Evolutionary conservation across 371 early-diverging fungal species (phyloP).

Genomic region (Mycotypha africana): DNA sequence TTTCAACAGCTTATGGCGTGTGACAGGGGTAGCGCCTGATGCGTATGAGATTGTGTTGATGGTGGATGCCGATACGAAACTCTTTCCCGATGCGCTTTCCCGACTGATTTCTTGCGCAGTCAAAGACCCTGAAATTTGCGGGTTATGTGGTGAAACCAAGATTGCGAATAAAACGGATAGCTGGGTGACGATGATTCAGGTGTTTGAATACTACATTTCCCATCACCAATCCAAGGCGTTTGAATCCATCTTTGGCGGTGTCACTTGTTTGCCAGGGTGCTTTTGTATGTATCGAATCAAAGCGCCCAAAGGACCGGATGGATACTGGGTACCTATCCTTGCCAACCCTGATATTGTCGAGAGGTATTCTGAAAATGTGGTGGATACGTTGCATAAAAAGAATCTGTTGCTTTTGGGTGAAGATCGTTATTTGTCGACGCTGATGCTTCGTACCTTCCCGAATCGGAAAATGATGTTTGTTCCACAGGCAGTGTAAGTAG

Average conservation of each 20-base stretch:
- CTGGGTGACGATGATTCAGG: slow-evolving; percentile 91
- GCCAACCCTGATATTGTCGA: slow-evolving; percentile 84
- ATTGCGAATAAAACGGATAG: slow-evolving; percentile 79
- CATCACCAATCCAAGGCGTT: slow-evolving; percentile 93
- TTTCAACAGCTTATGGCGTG: slow-evolving; percentile 80
- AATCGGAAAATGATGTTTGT: slow-evolving; percentile 89
- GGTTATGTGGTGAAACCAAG: slow-evolving; percentile 85
- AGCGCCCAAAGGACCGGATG: slow-evolving; percentile 66
- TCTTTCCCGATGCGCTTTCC: slow-evolving; percentile 70
- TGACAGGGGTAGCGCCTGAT: slow-evolving; percentile 80
- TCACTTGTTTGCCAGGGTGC: slow-evolving; percentile 95
- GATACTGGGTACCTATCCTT: slow-evolving; percentile 73
- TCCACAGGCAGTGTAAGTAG: slow-evolving; percentile 65
- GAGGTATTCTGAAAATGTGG: slow-evolving; percentile 84
- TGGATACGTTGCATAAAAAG: slow-evolving; percentile 93
- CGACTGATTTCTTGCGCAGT: slow-evolving; percentile 73
- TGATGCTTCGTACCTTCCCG: slow-evolving; percentile 91
- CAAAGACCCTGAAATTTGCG: slow-evolving; percentile 71
- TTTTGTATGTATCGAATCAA: slow-evolving; percentile 94
- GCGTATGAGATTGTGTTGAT: slow-evolving; percentile 87
- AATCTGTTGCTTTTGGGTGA: slow-evolving; percentile 93
- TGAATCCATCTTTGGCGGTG: slow-evolving; percentile 95
- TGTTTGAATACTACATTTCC: slow-evolving; percentile 51
- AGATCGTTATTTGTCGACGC: slow-evolving; percentile 91
- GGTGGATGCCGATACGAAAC: slow-evolving; percentile 97